phyloP scores from a whole-genome alignment of 1,284 basidiomycete genomes.

The Leccinum insolens region DNA sequence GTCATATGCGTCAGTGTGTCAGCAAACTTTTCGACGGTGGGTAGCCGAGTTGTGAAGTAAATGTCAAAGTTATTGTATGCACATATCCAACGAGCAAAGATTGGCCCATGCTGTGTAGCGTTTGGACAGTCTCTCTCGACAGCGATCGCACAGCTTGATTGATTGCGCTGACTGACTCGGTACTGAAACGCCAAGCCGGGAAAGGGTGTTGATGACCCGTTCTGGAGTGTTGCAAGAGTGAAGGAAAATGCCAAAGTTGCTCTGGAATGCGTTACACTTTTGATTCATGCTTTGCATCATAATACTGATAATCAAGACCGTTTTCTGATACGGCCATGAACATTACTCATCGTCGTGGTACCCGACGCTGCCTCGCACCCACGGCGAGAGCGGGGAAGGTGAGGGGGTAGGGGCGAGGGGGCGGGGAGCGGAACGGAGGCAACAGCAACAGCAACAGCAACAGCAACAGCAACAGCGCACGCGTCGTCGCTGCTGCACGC shows the following conservation, averaged over 20 bases:
- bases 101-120: constrained; percentile 7
- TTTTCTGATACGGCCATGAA: neutral
- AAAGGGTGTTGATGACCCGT: constrained; percentile 4
- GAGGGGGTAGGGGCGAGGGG: too few species aligned
- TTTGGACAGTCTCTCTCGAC: neutral
- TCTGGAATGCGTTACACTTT: constrained; percentile 8
- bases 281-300: constrained; percentile 3
- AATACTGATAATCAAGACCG: neutral
- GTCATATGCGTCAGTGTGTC: constrained; percentile 34
- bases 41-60: constrained; percentile 25
- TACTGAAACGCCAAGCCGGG: constrained; percentile 1
- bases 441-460: too few species aligned
- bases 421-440: too few species aligned
- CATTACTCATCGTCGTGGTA: too few species aligned
- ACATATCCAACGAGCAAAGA: constrained; percentile 25
- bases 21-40: constrained; percentile 26
- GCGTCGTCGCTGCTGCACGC: too few species aligned
- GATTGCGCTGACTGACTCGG: constrained; percentile 2
- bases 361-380: too few species aligned
- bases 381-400: too few species aligned
- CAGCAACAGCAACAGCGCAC: too few species aligned
- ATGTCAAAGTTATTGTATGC: constrained; percentile 42
- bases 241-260: constrained; percentile 2
- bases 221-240: neutral
- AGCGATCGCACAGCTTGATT: neutral